Percentiles rank a stretch among this genome's conserved stretches.
Evolutionary conservation across 2,329 filamentous ascomycete species (phyloP).

Genomic region (Fusarium veterinarium): DNA sequence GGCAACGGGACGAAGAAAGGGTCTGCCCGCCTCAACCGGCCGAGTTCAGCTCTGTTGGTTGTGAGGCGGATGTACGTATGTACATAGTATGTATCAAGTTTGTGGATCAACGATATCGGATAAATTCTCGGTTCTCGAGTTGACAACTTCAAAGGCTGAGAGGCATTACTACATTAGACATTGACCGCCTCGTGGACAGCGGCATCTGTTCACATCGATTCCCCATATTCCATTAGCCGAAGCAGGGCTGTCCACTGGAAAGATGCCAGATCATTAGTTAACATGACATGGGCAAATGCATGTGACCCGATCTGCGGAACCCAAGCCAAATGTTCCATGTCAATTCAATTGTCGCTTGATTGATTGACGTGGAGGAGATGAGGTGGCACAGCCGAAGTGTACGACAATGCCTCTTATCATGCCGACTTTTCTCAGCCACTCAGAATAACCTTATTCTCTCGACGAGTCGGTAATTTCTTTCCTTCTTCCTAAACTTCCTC

Average conservation of each 20-base stretch:
- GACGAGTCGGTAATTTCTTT: not conserved
- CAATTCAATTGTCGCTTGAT: conserved; percentile 5
- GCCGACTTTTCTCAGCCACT: conserved; percentile 19
- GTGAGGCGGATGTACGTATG: conserved; percentile 33
- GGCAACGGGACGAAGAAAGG: conserved; percentile 32
- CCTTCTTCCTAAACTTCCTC: not conserved
- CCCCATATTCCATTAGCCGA: conserved; percentile 24
- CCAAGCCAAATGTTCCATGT: not conserved
- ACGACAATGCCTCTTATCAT: conserved; percentile 4
- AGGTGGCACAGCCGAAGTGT: conserved; percentile 28
- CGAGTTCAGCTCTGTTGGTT: conserved; percentile 39
- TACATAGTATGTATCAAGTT: not conserved
- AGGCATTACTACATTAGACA: not conserved
- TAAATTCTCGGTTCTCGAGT: conserved; percentile 9
- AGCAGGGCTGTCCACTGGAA: conserved; percentile 35
- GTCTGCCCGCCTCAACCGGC: conserved; percentile 29
- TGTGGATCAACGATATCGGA: conserved; percentile 34
- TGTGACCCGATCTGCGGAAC: conserved; percentile 44
- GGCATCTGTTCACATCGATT: conserved; percentile 22
- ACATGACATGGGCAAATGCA: conserved; percentile 38
- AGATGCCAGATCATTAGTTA: conserved; percentile 37
- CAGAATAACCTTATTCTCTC: conserved; percentile 5
- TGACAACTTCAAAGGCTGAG: conserved; percentile 18
- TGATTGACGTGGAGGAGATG: conserved; percentile 27
- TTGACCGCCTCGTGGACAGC: conserved; percentile 26